Base-by-base conservation (phyloP, 257 asterid genomes). In the Gentiana straminea region DNA sequence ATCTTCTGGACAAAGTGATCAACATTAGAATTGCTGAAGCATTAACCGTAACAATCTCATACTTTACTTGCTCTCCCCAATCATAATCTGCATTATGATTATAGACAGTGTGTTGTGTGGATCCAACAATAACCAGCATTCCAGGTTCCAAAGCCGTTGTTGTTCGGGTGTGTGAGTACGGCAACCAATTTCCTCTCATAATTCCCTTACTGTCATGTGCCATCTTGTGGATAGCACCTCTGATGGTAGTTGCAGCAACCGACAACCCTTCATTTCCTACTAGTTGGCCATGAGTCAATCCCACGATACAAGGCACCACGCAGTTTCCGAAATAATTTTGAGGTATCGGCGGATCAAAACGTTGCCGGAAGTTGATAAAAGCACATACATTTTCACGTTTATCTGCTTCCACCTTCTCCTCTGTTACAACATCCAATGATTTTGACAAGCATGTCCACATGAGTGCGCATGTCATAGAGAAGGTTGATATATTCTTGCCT, bases 401-500 rank as follows among this genome's bases (percentile, higher is more conserved):
- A 5, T 74, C 71, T 12, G 61, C 74, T 1, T 58, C 65, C 33
- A 63, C 76, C 4, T 37, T 35, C 48, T 52, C 56, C 51, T 64
- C 76, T 0, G 1, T 24, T 1, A 69, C 68, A 0, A 62, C 44
- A 39, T 59, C 58, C 1, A 59, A 69, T 2, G 68, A 63, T 52
- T 35, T 71, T 39, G 64, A 60, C n/a, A 66, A 57, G 59, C 84
- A 74, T n/a, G 59, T 70, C 84, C 84, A 71, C 2, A 71, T 69
- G 52, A 68, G 15, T 1, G 76, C 77, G 57, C 80, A 68, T 35
- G 54, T 52, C 52, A 67, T 71, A 4, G 72, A 61, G 60, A 74
- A 77, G 2, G 80, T 35, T 12, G 84, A 62, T 8, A 44, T 44
- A 48, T 65, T 71, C 13, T 35, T 64, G 2, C 33, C 11, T 9